A percentile compares a stretch with the other conserved stretches of the same genome.
phyloP scores from a whole-genome alignment of 768 basidiomycete genomes.

The Termitomyces sp. region DNA sequence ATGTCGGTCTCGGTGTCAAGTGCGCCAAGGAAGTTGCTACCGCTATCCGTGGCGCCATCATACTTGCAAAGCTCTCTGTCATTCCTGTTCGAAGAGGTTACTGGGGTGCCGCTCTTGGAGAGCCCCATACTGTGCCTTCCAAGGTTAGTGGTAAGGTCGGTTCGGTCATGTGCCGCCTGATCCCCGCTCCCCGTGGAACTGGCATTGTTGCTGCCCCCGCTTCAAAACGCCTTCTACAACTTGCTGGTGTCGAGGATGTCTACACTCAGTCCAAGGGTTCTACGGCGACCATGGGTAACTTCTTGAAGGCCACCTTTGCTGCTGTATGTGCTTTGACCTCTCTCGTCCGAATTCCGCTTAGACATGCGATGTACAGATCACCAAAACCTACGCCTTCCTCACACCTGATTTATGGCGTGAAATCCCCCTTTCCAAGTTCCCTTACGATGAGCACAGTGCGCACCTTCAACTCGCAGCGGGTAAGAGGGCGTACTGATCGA shows the following conservation, averaged over 20 bases:
- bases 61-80: constrained; percentile 96
- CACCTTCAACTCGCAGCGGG: constrained; percentile 80
- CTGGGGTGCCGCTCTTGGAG: constrained; percentile 99
- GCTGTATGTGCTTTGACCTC: constrained; percentile 46
- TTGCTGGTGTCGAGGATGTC: constrained; percentile 95
- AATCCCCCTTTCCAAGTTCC: constrained; percentile 83
- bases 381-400: constrained; percentile 97
- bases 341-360: constrained; percentile 1
- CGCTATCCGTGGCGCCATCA: constrained; percentile 99
- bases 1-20: constrained; percentile 99
- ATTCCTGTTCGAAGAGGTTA: constrained; percentile 98
- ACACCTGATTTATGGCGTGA: constrained; percentile 98
- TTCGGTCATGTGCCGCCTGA: constrained; percentile 98
- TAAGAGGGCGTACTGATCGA: constrained; percentile 64
- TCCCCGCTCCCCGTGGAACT: constrained; percentile 97
- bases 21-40: constrained; percentile 99
- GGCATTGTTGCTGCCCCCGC: constrained; percentile 99
- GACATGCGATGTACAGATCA: constrained; percentile 50
- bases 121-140: constrained; percentile 97
- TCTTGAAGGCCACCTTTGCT: constrained; percentile 95
- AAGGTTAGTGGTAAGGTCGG: constrained; percentile 99
- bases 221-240: constrained; percentile 91
- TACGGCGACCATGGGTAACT: constrained; percentile 98
- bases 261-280: constrained; percentile 99
- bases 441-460: constrained; percentile 93